Conservation (phyloP, 2,329 filamentous ascomycete species). For the Trichoderma sp. region DNA sequence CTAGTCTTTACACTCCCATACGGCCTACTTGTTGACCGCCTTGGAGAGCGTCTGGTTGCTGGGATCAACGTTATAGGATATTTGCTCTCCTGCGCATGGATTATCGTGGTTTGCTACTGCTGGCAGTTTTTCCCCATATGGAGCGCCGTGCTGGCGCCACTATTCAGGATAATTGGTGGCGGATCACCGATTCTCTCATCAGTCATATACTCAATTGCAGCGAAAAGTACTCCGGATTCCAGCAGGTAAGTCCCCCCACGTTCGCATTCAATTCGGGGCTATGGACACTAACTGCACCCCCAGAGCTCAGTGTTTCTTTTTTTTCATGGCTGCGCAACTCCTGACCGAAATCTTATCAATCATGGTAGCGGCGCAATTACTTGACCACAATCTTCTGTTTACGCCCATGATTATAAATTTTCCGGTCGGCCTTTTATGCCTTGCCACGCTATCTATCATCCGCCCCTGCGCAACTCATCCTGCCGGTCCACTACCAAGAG, state of each 20-base stretch:
- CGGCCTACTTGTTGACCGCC: constrained; percentile 1
- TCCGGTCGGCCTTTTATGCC: constrained; percentile 4
- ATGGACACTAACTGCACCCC: not conserved
- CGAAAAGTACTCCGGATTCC: not conserved
- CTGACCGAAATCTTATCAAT: not conserved
- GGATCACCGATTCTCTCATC: constrained; percentile 13
- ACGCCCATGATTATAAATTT: constrained; percentile 4
- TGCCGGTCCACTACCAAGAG: not conserved
- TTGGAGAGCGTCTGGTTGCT: not conserved
- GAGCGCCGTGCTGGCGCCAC: not conserved
- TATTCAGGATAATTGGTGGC: constrained; percentile 7
- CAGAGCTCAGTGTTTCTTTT: not conserved
- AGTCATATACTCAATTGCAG: constrained; percentile 5
- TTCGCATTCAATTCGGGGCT: not conserved
- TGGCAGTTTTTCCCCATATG: not conserved
- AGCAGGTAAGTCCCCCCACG: not conserved
- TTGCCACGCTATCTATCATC: not conserved
- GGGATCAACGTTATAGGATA: constrained; percentile 13
- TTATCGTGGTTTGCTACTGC: not conserved
- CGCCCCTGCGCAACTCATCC: not conserved
- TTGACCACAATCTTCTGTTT: not conserved
- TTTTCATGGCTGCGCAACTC: not conserved
- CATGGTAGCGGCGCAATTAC: not conserved
- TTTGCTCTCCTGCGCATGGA: constrained; percentile 8
- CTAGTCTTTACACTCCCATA: constrained; percentile 6